These are phyloP conservation scores for Fusarium floridanum DNA, from an alignment of 2,329 filamentous ascomycete genomes.

Conservation along the genomic window DNA sequence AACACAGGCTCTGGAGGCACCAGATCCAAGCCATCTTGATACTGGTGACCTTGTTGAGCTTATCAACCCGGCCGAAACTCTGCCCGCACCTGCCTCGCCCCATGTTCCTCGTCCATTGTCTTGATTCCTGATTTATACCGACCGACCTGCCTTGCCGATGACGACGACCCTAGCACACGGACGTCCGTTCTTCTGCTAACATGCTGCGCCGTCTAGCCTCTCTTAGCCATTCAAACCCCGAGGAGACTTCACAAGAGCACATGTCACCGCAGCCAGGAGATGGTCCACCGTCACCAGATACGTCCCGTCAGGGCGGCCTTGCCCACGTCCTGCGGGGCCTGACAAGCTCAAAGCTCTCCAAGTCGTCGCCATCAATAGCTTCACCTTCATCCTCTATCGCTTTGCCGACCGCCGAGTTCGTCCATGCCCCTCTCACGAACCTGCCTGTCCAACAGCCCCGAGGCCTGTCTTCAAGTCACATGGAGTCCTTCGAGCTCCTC, in stretches of 20 bases:
- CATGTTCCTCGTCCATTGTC: conserved; percentile 20
- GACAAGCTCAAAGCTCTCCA: conserved; percentile 67
- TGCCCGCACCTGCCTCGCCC: conserved; percentile 16
- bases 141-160: conserved; percentile 42
- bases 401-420: conserved; percentile 59
- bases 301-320: conserved; percentile 67
- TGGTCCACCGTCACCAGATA: conserved; percentile 66
- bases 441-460: conserved; percentile 54
- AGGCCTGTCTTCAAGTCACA: conserved; percentile 64
- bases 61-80: conserved; percentile 13
- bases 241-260: conserved; percentile 56
- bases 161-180: conserved; percentile 38
- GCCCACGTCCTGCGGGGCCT: conserved; percentile 75
- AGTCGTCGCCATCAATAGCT: conserved; percentile 61
- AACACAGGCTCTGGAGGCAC: conserved; percentile 28
- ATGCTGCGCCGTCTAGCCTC: conserved; percentile 48
- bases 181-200: conserved; percentile 45
- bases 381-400: conserved; percentile 56
- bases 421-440: conserved; percentile 56
- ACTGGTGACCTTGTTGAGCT: conserved; percentile 12
- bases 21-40: conserved; percentile 20
- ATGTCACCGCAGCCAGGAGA: conserved; percentile 74
- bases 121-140: conserved; percentile 30
- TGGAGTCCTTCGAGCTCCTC: conserved; percentile 67
- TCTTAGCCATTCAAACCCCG: conserved; percentile 41